These are phyloP conservation scores for Cytospora mali DNA, from an alignment of 2,329 filamentous ascomycete genomes.

Conservation along the genomic window DNA sequence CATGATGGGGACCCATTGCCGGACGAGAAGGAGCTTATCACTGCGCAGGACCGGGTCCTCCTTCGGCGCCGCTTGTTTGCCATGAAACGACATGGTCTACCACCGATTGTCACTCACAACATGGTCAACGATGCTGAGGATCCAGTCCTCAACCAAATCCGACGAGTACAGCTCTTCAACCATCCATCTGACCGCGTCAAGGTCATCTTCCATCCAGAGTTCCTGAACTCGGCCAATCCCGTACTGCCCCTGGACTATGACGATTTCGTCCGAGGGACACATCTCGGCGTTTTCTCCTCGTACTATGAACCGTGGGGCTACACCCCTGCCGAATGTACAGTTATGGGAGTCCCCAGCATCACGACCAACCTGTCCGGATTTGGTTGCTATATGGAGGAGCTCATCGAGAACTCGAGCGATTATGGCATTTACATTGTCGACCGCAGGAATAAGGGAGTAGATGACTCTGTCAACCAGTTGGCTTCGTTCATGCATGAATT, in stretches of 20 bases:
- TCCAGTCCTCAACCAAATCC: slow-evolving; percentile 92
- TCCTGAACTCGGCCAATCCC: slow-evolving; percentile 92
- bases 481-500: slow-evolving; percentile 94
- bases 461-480: slow-evolving; percentile 96
- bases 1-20: slow-evolving; percentile 91
- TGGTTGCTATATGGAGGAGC: slow-evolving; percentile 98
- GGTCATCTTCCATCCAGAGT: slow-evolving; percentile 97
- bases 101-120: slow-evolving; percentile 98
- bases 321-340: slow-evolving; percentile 95
- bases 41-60: slow-evolving; percentile 87
- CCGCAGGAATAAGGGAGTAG: slow-evolving; percentile 89
- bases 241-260: slow-evolving; percentile 96
- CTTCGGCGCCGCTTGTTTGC: slow-evolving; percentile 90
- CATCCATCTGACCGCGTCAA: slow-evolving; percentile 94
- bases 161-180: slow-evolving; percentile 96
- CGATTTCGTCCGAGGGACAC: slow-evolving; percentile 95
- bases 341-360: slow-evolving; percentile 98
- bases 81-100: slow-evolving; percentile 89
- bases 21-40: slow-evolving; percentile 95
- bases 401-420: slow-evolving; percentile 96
- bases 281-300: slow-evolving; percentile 92
- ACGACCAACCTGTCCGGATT: slow-evolving; percentile 98
- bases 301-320: slow-evolving; percentile 99
- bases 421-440: slow-evolving; percentile 99
- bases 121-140: slow-evolving; percentile 95